Evolutionary conservation across 805 yeast species (phyloP).

Genomic region (Barnettozyma salicaria): DNA sequence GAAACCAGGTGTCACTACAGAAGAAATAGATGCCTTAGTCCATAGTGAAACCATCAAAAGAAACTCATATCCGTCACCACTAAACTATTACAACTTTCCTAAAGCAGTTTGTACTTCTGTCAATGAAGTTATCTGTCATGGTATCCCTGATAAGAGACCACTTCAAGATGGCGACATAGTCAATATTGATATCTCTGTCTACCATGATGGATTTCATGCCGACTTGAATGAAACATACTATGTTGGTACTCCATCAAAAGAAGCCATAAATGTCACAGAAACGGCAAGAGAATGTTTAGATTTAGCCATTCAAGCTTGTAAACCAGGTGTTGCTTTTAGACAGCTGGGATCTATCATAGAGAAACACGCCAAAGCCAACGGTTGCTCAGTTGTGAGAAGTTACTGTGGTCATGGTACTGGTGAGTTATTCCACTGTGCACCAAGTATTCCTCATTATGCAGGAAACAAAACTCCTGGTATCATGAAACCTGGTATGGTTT

Average conservation of each 20-base stretch:
- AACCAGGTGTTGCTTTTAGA: slow-evolving; percentile 89
- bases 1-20: slow-evolving; percentile 88
- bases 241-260: slow-evolving; percentile 83
- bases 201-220: slow-evolving; percentile 83
- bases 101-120: slow-evolving; percentile 89
- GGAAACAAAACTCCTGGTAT: slow-evolving; percentile 89
- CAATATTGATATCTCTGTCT: slow-evolving; percentile 83
- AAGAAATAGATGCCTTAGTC: slow-evolving; percentile 78
- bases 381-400: slow-evolving; percentile 81
- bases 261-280: slow-evolving; percentile 84
- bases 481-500: slow-evolving; percentile 92
- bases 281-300: slow-evolving; percentile 85
- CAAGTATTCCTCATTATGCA: slow-evolving; percentile 91
- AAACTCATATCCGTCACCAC: slow-evolving; percentile 89
- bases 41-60: slow-evolving; percentile 86
- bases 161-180: slow-evolving; percentile 92
- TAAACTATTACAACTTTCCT: slow-evolving; percentile 91
- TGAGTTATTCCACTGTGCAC: slow-evolving; percentile 81
- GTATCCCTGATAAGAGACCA: slow-evolving; percentile 87
- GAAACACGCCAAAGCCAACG: slow-evolving; percentile 70
- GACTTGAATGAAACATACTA: slow-evolving; percentile 96
- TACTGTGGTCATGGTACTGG: slow-evolving; percentile 95
- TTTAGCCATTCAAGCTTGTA: slow-evolving; percentile 73
- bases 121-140: slow-evolving; percentile 95
- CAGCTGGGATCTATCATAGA: slow-evolving; percentile 84